These are phyloP conservation scores for Pythium dissotocum DNA, from an alignment of 352 stramenopile genomes.

Conservation along the genomic window DNA sequence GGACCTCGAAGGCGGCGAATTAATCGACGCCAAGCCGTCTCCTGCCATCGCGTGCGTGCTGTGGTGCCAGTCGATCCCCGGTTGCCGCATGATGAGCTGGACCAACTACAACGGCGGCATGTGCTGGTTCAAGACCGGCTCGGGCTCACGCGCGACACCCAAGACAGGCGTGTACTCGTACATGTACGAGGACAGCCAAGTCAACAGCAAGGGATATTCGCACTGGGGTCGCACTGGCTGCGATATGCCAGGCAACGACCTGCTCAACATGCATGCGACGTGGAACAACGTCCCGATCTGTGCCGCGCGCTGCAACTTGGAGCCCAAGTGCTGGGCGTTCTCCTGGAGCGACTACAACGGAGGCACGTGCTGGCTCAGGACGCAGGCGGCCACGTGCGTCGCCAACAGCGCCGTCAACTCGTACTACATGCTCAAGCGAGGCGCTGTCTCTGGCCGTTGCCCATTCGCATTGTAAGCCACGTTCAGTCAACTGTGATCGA, in stretches of 20 bases:
- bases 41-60: neutral
- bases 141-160: neutral
- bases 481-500: neutral
- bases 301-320: neutral
- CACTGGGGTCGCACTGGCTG: neutral
- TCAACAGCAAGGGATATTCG: neutral
- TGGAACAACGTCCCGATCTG: neutral
- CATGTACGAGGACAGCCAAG: neutral
- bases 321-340: neutral
- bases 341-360: neutral
- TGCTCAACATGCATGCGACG: neutral
- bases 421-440: neutral
- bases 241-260: neutral
- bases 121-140: slow-evolving; percentile 40
- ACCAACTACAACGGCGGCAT: slow-evolving; percentile 47
- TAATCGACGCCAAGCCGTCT: neutral
- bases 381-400: neutral
- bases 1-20: neutral
- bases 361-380: neutral
- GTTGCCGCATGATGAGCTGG: slow-evolving; percentile 26
- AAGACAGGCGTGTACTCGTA: neutral
- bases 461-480: neutral
- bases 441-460: neutral
- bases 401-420: neutral
- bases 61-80: neutral